Evolutionary conservation across 2,329 filamentous ascomycete genomes (phyloP).

Genomic region (Pseudocercospora musae): DNA sequence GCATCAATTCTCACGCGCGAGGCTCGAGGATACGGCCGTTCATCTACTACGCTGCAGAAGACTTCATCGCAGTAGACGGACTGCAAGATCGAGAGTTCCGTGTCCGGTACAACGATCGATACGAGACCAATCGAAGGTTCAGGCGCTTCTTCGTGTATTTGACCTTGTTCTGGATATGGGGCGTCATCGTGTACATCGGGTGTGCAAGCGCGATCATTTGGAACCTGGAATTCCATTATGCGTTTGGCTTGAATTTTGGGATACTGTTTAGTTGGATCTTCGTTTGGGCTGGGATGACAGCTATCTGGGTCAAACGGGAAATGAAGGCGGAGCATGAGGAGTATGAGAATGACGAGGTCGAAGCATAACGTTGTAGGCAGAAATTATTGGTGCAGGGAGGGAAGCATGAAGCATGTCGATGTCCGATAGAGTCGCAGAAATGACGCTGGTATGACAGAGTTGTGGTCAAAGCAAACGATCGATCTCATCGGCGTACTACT

Average conservation of each 20-base stretch:
- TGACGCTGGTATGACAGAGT: not conserved
- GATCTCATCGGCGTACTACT: not conserved
- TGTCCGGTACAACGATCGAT: conserved; percentile 33
- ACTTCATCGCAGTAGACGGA: conserved; percentile 35
- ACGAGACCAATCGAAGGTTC: conserved; percentile 31
- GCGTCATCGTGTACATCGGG: conserved; percentile 30
- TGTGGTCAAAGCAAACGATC: not conserved
- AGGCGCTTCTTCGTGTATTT: conserved; percentile 31
- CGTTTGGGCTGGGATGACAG: conserved; percentile 26
- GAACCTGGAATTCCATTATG: conserved; percentile 31
- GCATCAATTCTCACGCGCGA: conserved; percentile 33
- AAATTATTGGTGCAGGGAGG: not conserved
- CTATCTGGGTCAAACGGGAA: conserved; percentile 28
- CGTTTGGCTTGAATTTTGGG: conserved; percentile 31
- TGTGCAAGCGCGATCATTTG: conserved; percentile 33
- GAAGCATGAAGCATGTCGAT: not conserved
- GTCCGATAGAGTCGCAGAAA: not conserved
- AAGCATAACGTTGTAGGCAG: conserved; percentile 12
- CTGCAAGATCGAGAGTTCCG: conserved; percentile 34
- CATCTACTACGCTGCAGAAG: conserved; percentile 35
- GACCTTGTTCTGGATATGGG: conserved; percentile 32
- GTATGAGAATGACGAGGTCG: conserved; percentile 28
- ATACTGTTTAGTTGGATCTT: conserved; percentile 31
- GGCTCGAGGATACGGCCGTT: conserved; percentile 30
- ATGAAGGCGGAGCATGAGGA: conserved; percentile 30